Percentiles rank a stretch among this genome's conserved stretches.
Conservation (phyloP, 2,329 filamentous ascomycete genomes). For the Diaporthe amygdali region DNA sequence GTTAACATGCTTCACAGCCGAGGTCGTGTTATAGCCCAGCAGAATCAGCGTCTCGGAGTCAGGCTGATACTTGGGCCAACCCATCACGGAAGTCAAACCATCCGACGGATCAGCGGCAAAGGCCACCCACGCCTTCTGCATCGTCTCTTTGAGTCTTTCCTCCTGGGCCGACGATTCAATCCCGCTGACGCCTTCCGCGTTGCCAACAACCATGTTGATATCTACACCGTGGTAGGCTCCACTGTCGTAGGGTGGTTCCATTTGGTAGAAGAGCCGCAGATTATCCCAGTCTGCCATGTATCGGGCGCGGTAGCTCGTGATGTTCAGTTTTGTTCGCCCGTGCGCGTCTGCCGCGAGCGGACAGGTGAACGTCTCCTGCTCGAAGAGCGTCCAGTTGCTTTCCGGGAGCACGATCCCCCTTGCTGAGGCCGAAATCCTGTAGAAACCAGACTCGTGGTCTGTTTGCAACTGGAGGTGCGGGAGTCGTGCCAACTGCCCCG, state of each 20-base stretch:
- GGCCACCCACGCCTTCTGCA: constrained; percentile 16
- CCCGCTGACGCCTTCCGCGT: neutral
- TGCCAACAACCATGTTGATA: neutral
- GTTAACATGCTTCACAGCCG: neutral
- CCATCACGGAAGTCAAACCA: neutral
- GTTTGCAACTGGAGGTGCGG: neutral
- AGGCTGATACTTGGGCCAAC: constrained; percentile 13
- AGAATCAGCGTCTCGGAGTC: neutral
- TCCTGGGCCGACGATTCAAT: neutral
- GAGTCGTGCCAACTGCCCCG: neutral
- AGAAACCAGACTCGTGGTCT: constrained; percentile 7
- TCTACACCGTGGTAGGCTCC: constrained; percentile 2
- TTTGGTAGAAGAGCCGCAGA: neutral
- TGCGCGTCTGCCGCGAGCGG: neutral
- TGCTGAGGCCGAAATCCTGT: neutral
- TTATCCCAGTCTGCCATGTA: constrained; percentile 16
- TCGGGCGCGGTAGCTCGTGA: constrained; percentile 3
- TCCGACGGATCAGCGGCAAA: constrained; percentile 7
- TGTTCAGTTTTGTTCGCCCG: neutral
- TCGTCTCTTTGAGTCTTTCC: neutral
- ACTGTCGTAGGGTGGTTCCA: neutral
- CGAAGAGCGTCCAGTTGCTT: neutral
- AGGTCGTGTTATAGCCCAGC: neutral
- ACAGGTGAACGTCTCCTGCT: constrained; percentile 1
- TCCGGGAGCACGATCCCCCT: neutral